Evolutionary conservation across 352 stramenopile genomes (phyloP).

Genomic region (Phytophthora sansomeana): DNA sequence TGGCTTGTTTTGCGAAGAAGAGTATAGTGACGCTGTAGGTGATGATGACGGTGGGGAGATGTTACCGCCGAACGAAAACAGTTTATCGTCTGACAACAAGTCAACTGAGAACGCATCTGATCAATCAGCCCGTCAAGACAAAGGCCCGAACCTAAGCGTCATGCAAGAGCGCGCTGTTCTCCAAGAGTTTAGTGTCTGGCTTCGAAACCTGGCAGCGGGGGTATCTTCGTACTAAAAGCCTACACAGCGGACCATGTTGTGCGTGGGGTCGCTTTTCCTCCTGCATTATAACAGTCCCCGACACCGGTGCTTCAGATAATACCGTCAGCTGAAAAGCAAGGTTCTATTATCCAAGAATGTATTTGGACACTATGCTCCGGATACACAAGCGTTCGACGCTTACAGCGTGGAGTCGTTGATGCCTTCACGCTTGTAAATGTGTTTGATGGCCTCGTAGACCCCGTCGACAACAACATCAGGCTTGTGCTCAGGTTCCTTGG

Average conservation of each 20-base stretch:
- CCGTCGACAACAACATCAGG: conserved; percentile 69
- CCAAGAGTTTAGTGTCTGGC: conserved; percentile 83
- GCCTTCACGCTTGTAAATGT: conserved; percentile 74
- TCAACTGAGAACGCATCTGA: conserved; percentile 6
- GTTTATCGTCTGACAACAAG: neutral
- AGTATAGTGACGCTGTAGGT: conserved; percentile 56
- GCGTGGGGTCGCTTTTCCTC: neutral
- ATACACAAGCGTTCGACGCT: neutral
- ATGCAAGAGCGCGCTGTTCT: conserved; percentile 82
- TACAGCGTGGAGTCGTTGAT: conserved; percentile 53
- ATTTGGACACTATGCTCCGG: neutral
- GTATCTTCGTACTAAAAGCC: conserved; percentile 12
- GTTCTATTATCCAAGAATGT: conserved; percentile 28
- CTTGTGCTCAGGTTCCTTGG: conserved; percentile 64
- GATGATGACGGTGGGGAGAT: conserved; percentile 20
- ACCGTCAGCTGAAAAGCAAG: conserved; percentile 17
- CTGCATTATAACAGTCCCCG: neutral
- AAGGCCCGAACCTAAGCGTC: conserved; percentile 29
- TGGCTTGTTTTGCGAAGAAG: conserved; percentile 71
- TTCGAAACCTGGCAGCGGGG: conserved; percentile 58
- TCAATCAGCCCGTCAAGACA: conserved; percentile 7
- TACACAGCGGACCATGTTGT: too few species aligned
- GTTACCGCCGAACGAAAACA: conserved; percentile 13
- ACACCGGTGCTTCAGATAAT: conserved; percentile 3
- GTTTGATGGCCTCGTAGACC: conserved; percentile 80